phyloP scores from a whole-genome alignment of 345 rosid genomes.

The Brassica carinata region DNA sequence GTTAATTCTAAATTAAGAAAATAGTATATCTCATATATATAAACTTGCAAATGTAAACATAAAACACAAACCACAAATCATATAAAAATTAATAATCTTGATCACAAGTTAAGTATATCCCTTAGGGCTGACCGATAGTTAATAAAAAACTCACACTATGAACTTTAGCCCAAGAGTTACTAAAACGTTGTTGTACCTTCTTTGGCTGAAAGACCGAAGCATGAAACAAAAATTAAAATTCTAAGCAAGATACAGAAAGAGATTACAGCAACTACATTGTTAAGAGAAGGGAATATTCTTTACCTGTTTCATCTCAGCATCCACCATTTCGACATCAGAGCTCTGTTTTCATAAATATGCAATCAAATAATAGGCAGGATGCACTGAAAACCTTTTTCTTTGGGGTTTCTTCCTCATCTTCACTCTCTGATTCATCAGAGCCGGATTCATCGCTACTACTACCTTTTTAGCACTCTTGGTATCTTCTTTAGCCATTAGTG shows the following conservation, averaged over 20 bases:
- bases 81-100: too few species aligned
- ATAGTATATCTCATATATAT: too few species aligned
- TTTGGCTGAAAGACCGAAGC: slow-evolving; percentile 51
- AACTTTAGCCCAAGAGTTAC: too few species aligned
- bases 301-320: slow-evolving; percentile 46
- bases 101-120: too few species aligned
- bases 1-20: too few species aligned
- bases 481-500: slow-evolving; percentile 44
- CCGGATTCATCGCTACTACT: slow-evolving; percentile 54
- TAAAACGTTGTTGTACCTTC: not conserved
- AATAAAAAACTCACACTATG: too few species aligned
- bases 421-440: slow-evolving; percentile 53
- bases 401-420: slow-evolving; percentile 55
- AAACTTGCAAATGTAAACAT: too few species aligned
- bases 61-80: too few species aligned
- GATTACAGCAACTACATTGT: not conserved
- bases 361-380: not conserved
- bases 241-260: not conserved
- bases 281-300: not conserved
- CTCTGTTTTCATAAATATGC: slow-evolving; percentile 34
- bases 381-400: slow-evolving; percentile 47
- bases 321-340: slow-evolving; percentile 67
- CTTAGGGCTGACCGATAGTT: too few species aligned
- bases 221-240: not conserved
- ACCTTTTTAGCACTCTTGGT: slow-evolving; percentile 44